A percentile compares a stretch with the other conserved stretches of the same genome.
Evolutionary conservation across 306 rosid species (phyloP).

Genomic region (Glycine latifolia): DNA sequence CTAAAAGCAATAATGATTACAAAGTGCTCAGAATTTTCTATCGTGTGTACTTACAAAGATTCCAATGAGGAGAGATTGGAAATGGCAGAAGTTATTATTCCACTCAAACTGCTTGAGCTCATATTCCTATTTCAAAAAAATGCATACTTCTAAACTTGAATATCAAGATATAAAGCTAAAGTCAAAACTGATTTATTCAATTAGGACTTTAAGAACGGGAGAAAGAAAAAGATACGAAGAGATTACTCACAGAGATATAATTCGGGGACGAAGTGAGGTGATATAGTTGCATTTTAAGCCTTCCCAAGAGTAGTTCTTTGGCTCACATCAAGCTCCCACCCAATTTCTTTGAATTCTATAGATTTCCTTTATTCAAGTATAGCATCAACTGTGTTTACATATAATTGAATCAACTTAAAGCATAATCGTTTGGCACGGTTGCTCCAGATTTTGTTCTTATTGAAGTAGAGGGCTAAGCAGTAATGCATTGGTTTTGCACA

Average conservation of each 20-base stretch:
- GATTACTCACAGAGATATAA: constrained; percentile 60
- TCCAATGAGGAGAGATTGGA: constrained; percentile 61
- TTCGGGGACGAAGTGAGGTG: constrained; percentile 52
- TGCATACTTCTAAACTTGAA: constrained; percentile 21
- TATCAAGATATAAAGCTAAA: not conserved
- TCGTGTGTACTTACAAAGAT: constrained; percentile 59
- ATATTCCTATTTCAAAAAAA: constrained; percentile 58
- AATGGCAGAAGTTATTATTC: constrained; percentile 58
- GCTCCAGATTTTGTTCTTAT: constrained; percentile 10
- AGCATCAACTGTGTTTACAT: constrained; percentile 59
- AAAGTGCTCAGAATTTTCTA: not conserved
- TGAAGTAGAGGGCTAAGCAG: not conserved
- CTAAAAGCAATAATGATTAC: not conserved
- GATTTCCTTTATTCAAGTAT: constrained; percentile 48
- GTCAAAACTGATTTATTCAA: not conserved
- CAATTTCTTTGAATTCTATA: constrained; percentile 59
- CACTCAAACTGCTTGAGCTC: constrained; percentile 62
- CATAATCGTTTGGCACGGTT: constrained; percentile 9
- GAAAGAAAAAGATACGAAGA: not conserved
- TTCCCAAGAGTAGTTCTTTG: constrained; percentile 68
- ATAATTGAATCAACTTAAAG: constrained; percentile 11
- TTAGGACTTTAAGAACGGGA: not conserved
- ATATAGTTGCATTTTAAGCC: constrained; percentile 63
- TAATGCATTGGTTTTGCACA: too few relatives aligned
- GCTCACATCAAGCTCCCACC: constrained; percentile 77